Evolutionary conservation across 768 basidiomycete species (phyloP), one percentile per base, ranked within the genome.

Genomic region (Serendipita indica): DNA sequence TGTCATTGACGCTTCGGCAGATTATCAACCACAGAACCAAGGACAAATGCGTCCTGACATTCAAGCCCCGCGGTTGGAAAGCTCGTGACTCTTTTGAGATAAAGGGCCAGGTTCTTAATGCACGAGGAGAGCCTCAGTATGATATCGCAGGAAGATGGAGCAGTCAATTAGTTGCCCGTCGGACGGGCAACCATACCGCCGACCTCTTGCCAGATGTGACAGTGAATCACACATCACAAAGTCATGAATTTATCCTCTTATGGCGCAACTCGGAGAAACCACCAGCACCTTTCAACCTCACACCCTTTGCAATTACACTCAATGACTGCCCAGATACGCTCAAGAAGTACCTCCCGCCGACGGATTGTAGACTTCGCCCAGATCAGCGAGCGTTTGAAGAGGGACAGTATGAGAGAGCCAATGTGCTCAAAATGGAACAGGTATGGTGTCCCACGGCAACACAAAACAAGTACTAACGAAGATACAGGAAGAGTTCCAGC

Each of bases 111-210:
- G 91, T 97, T 20, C 70, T 78, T 60, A 83, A 89, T 65, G 68
- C 78, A 1, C 63, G 71, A 0, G 90, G 86, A 7, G 72, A 77
- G 20, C 73, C 83, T 30, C 80, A 77, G 0, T 88, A 93, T 70
- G 90, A 94, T 60, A 90, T 97, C 49, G 92, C 92, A 0, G 93
- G 93, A 3, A 79, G 91, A 1, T 98, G 93, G 94, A 91, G 89
- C 66, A 87, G 86, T 41, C 93, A 97, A 66, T 81, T 98, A 33
- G 83, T 98, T 57, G 90, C 90, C 18, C 80, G 89, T 7, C 84
- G 84, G 7, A 75, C 76, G 2, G 72, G 73, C 7, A 61, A 65
- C 3, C 78, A 79, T 6, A 69, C 69, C 39, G 82, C 79, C 10
- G 75, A 73, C 39, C 75, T 91, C 12, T 77, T 84, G 58, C 91